Evolutionary conservation across 768 basidiomycete genomes (phyloP).

Genomic region (Mycena galopus): DNA sequence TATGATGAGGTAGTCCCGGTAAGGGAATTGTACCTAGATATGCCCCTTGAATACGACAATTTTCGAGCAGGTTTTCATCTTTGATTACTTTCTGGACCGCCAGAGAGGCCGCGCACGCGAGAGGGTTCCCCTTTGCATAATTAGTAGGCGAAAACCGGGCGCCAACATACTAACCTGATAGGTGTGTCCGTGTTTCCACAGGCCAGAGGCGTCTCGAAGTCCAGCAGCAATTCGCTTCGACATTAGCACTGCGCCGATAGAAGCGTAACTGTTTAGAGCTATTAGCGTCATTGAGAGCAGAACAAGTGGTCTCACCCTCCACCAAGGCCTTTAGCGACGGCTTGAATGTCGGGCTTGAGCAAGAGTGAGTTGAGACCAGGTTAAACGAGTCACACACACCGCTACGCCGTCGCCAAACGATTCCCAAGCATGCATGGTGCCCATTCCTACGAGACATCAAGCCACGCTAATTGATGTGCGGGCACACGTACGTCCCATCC

Average conservation of each 20-base stretch:
- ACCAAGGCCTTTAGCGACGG: slow-evolving; percentile 90
- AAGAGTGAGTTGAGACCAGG: slow-evolving; percentile 1
- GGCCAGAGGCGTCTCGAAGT: slow-evolving; percentile 74
- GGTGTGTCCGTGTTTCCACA: slow-evolving; percentile 89
- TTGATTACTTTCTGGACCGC: slow-evolving; percentile 84
- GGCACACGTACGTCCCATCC: slow-evolving; percentile 83
- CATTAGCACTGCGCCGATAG: slow-evolving; percentile 87
- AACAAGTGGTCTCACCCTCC: slow-evolving; percentile 71
- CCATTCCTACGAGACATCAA: slow-evolving; percentile 72
- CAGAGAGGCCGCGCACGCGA: slow-evolving; percentile 83
- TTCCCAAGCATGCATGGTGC: slow-evolving; percentile 89
- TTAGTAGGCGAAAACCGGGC: neutral
- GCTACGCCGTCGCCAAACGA: slow-evolving; percentile 81
- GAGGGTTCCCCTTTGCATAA: slow-evolving; percentile 69
- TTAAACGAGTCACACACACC: slow-evolving; percentile 43
- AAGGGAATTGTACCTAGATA: slow-evolving; percentile 60
- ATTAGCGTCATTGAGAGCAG: neutral
- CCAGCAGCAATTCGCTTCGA: slow-evolving; percentile 78
- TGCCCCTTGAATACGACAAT: slow-evolving; percentile 69
- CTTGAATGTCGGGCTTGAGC: slow-evolving; percentile 83
- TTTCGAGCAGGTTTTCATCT: slow-evolving; percentile 78
- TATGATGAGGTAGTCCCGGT: neutral
- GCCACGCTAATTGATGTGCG: neutral
- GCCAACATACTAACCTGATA: slow-evolving; percentile 68
- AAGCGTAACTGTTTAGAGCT: slow-evolving; percentile 68